Conservation (phyloP, 108 stramenopile genomes). For the Seminavis robusta region DNA sequence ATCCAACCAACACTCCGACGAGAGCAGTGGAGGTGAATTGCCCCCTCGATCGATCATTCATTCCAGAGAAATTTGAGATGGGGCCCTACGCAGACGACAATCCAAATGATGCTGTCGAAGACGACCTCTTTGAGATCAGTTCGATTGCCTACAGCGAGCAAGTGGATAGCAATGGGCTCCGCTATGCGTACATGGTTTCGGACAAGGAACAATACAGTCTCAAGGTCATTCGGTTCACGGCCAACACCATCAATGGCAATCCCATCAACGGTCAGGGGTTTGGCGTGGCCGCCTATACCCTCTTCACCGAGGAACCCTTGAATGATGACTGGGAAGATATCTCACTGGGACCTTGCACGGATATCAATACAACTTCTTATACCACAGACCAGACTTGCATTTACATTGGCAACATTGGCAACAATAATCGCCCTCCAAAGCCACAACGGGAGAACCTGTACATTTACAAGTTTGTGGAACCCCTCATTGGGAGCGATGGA, state of each 20-base stretch:
- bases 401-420: constrained; percentile 2
- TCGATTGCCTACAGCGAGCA: constrained; percentile 1
- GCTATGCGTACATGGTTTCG: constrained; percentile 3
- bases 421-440: background rate
- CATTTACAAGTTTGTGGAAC: background rate
- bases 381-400: background rate
- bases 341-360: background rate
- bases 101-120: background rate
- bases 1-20: too few species aligned
- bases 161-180: background rate
- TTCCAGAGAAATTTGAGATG: too few species aligned
- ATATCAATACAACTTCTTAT: background rate
- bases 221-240: constrained; percentile 2
- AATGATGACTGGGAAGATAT: background rate
- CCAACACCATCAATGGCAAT: background rate
- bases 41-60: too few species aligned
- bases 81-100: background rate
- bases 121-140: background rate
- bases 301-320: background rate
- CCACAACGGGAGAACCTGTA: background rate
- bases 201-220: constrained; percentile 2
- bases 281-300: background rate
- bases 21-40: too few species aligned
- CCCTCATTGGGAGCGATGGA: background rate
- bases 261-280: background rate